phyloP scores from a whole-genome alignment of 257 asterid genomes.

The Haberlea rhodopensis region DNA sequence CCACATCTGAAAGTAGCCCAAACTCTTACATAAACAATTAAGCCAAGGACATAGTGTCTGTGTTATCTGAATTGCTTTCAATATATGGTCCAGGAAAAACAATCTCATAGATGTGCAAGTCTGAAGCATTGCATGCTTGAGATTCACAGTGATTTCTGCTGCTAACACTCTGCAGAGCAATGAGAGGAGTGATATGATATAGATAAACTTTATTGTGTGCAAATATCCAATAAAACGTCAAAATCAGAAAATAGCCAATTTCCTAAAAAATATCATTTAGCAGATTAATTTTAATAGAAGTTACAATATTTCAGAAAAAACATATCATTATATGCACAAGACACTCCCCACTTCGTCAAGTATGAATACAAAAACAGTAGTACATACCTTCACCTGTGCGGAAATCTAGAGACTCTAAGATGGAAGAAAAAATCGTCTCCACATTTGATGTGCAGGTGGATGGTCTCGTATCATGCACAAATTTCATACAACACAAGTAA shows the following conservation, averaged over 20 bases:
- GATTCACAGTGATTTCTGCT: conserved; percentile 62
- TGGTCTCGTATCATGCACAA: conserved; percentile 48
- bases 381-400: conserved; percentile 53
- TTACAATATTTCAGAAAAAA: too few relatives aligned
- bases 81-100: conserved; percentile 59
- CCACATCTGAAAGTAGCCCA: conserved; percentile 47
- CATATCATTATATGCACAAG: too few relatives aligned
- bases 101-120: conserved; percentile 70
- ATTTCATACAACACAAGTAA: conserved; percentile 20
- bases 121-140: conserved; percentile 60
- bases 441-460: conserved; percentile 52
- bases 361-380: conserved; percentile 1
- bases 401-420: conserved; percentile 55
- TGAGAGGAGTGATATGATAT: conserved; percentile 4
- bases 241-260: too few relatives aligned
- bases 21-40: conserved; percentile 65
- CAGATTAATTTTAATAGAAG: too few relatives aligned
- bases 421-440: conserved; percentile 77
- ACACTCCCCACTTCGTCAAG: too few relatives aligned
- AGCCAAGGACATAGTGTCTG: conserved; percentile 46
- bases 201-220: conserved; percentile 6
- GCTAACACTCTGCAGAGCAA: conserved; percentile 52
- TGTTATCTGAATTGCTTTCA: conserved; percentile 42
- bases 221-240: too few relatives aligned
- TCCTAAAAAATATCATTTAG: too few relatives aligned